Evolutionary conservation across 768 basidiomycete genomes (phyloP), one percentile per base, ranked within the genome.

Genomic region (Kwoniella shandongensis): DNA sequence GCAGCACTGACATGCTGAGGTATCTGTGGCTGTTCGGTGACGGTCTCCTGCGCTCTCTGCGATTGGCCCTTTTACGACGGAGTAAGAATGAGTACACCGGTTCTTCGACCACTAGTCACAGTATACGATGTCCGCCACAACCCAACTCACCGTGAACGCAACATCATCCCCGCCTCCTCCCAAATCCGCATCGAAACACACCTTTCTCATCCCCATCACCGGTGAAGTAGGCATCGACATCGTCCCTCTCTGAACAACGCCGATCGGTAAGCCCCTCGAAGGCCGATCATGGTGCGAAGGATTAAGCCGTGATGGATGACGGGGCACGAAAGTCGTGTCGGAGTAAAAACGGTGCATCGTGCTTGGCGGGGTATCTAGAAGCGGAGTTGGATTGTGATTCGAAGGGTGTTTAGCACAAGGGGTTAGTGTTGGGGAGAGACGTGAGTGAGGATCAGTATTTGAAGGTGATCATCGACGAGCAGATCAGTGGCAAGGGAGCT

Each of bases 191-290:
- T 12, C 18, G 11, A 26, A 4, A 39, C 35, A 26, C 32, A 47
- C 42, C 11, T 22, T 18, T 8, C 20, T 5, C 22, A 25, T 18
- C 15, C 27, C 46, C 54, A 55, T 26, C 1, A 49, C 41, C 13
- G 69, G 69, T 4, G 57, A 61, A 29, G 58, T 67, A 4, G 69
- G 69, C 61, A 70, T 63, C 15, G 50, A 51, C n/a, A 70, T 57
- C 8, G 69, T 70, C 2, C 69, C 69, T 51, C 66, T 49, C 15
- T 40, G 38, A 10, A 51, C 30, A 3, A 17, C 26, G n/a, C 41
- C 46, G 15, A 61, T 12, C 1, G 54, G 57, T 36, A 52, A 7
- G 17, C 45, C 47, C n/a, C 50, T 44, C 4, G 45, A 51, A 11
- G 38, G 46, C 30, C 45, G 39, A 4, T 20, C 17, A 20, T 38